Conservation (phyloP, 306 rosid species). For the Gynostemma pentaphyllum region DNA sequence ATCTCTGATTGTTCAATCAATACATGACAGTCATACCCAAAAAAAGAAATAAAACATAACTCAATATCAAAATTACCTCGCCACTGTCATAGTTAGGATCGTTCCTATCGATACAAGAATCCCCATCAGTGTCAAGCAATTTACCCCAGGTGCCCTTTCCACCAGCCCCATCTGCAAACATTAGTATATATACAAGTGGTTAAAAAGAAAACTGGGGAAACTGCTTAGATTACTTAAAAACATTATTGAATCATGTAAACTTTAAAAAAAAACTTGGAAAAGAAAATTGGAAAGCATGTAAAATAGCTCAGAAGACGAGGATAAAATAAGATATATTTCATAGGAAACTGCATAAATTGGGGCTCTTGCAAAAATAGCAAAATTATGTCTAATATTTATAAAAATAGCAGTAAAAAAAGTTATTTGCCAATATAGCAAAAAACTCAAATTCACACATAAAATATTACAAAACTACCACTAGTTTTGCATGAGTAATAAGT, state of each 20-base stretch:
- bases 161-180: constrained; percentile 44
- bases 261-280: not conserved
- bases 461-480: too few species aligned
- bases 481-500: too few species aligned
- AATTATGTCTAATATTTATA: too few species aligned
- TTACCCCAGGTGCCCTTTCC: constrained; percentile 68
- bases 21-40: not conserved
- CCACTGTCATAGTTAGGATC: constrained; percentile 63
- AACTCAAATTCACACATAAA: too few species aligned
- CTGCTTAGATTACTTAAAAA: not conserved
- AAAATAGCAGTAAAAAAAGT: too few species aligned
- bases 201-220: not conserved
- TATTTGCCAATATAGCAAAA: too few species aligned
- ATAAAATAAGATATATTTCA: not conserved
- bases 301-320: not conserved
- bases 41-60: not conserved
- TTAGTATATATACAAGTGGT: not conserved
- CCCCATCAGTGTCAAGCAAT: constrained; percentile 43
- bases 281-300: not conserved
- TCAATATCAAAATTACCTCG: constrained; percentile 26
- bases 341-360: too few species aligned
- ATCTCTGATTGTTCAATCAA: not conserved
- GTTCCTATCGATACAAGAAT: constrained; percentile 37
- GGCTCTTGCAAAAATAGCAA: too few species aligned
- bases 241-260: not conserved